Evolutionary conservation across 164 flowering plant species (phyloP).

Genomic region (Platanus orientalis): DNA sequence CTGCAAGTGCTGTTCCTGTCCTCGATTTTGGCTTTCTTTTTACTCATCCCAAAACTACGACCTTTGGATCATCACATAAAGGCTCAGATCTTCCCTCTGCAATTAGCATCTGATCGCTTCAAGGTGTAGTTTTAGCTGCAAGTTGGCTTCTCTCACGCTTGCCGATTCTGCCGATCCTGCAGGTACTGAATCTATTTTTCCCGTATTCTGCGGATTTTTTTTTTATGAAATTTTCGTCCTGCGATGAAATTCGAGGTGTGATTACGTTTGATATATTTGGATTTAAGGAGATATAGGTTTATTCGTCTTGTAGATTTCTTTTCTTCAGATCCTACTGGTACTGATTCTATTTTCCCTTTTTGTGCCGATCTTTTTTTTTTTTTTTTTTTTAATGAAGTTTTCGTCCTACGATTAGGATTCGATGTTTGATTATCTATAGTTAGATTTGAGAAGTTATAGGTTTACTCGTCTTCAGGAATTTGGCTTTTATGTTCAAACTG

Average conservation of each 20-base stretch:
- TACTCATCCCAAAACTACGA: conserved; percentile 1
- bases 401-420: not conserved
- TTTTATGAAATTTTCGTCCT: too few species aligned
- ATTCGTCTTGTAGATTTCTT: too few species aligned
- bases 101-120: not conserved
- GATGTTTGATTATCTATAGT: not conserved
- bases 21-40: not conserved
- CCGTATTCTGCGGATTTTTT: too few species aligned
- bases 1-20: not conserved
- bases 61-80: conserved; percentile 7
- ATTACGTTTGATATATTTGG: too few species aligned
- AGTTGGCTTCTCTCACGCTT: not conserved
- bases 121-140: not conserved
- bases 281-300: too few species aligned
- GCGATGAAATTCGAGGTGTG: too few species aligned
- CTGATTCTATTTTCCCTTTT: not conserved
- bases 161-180: not conserved
- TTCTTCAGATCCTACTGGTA: conserved; percentile 7
- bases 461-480: not conserved
- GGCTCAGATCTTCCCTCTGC: conserved; percentile 4
- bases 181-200: too few species aligned
- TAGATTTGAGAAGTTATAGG: not conserved
- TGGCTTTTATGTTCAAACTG: too few species aligned
- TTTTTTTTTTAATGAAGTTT: not conserved
- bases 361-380: not conserved